A percentile compares a stretch with the other conserved stretches of the same genome.
Evolutionary conservation across 1,284 basidiomycete genomes (phyloP).

Genomic region (Kwoniella shivajii): DNA sequence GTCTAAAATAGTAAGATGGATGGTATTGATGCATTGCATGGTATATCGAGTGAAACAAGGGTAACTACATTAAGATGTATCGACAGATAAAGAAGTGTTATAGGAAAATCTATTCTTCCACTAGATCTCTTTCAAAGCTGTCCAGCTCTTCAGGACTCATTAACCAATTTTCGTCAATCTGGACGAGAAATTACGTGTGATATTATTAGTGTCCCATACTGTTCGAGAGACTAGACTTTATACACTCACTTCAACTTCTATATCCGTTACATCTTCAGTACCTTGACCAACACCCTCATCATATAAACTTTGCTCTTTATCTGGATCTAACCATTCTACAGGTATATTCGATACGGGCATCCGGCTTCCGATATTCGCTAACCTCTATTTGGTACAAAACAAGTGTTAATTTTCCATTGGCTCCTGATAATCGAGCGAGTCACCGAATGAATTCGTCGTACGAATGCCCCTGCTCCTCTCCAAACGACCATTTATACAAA

Average conservation of each 20-base stretch:
- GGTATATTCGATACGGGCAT: slow-evolving; percentile 30
- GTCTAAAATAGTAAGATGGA: too few species aligned
- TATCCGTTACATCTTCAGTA: slow-evolving; percentile 55
- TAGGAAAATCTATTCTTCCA: slow-evolving; percentile 1
- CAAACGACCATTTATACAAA: too few species aligned
- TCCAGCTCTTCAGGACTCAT: slow-evolving; percentile 39
- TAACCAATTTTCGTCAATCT: slow-evolving; percentile 44
- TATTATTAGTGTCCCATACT: too few species aligned
- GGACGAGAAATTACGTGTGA: neutral
- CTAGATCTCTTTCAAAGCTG: slow-evolving; percentile 30
- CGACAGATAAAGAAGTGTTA: neutral
- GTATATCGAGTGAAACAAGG: too few species aligned
- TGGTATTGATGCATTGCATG: slow-evolving; percentile 4
- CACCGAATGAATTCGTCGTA: too few species aligned
- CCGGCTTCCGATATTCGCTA: slow-evolving; percentile 45
- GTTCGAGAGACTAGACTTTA: neutral
- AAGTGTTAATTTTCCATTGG: too few species aligned
- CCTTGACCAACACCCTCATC: slow-evolving; percentile 14
- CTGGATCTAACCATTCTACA: slow-evolving; percentile 44
- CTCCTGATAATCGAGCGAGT: too few species aligned
- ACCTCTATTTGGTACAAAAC: slow-evolving; percentile 22
- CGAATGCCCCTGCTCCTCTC: too few species aligned
- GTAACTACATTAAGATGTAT: too few species aligned
- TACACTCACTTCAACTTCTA: slow-evolving; percentile 49
- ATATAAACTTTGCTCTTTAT: slow-evolving; percentile 19